Conservation (phyloP, 768 basidiomycete species). For the Dendrothele bispora region DNA sequence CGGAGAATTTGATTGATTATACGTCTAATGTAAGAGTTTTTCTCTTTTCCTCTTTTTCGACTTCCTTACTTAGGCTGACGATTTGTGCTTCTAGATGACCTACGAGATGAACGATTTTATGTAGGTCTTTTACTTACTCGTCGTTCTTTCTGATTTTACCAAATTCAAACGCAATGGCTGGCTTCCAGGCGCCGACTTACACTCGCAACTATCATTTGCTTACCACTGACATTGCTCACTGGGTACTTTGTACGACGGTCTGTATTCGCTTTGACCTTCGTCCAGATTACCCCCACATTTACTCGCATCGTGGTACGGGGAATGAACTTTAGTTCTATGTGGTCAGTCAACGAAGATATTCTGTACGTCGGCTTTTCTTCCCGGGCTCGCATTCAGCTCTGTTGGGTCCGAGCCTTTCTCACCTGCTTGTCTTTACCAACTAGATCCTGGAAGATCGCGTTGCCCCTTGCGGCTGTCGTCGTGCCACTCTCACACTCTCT, state of each 20-base stretch:
- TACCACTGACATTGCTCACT: conserved; percentile 68
- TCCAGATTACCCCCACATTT: background rate
- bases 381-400: no score
- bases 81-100: conserved; percentile 45
- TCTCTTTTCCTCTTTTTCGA: background rate
- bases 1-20: conserved; percentile 72
- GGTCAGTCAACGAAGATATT: conserved; percentile 46
- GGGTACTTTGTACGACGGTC: conserved; percentile 67
- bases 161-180: conserved; percentile 1
- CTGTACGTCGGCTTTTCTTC: conserved; percentile 38
- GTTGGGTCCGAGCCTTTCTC: background rate
- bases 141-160: background rate
- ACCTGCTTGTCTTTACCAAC: background rate
- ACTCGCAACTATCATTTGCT: conserved; percentile 67
- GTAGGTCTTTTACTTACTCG: conserved; percentile 42
- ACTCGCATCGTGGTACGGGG: conserved; percentile 39
- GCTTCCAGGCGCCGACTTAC: conserved; percentile 60
- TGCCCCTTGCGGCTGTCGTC: conserved; percentile 60
- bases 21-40: conserved; percentile 67
- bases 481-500: conserved; percentile 58
- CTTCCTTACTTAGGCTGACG: conserved; percentile 1
- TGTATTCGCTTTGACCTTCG: background rate
- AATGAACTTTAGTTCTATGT: conserved; percentile 66
- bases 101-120: conserved; percentile 79
- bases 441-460: conserved; percentile 71